Evolutionary conservation across 1,284 basidiomycete genomes (phyloP).

Genomic region (Fistulina hepatica): DNA sequence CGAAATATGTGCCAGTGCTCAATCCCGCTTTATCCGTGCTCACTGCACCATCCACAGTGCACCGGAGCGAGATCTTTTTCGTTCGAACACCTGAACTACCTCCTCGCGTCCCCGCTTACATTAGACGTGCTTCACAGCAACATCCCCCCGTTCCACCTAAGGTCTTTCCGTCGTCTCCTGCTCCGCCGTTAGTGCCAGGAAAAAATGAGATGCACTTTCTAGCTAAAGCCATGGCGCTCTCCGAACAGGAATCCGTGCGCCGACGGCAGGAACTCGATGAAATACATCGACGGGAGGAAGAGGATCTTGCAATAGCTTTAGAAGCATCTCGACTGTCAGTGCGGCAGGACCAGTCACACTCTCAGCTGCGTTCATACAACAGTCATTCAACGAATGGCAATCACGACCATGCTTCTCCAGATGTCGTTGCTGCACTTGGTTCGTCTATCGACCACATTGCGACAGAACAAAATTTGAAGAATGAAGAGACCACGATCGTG

Average conservation of each 20-base stretch:
- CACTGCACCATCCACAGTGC: too few species aligned
- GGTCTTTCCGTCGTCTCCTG: too few species aligned
- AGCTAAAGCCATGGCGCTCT: slow-evolving; percentile 44
- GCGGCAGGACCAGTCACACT: slow-evolving; percentile 12
- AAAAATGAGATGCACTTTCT: too few species aligned
- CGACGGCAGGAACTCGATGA: slow-evolving; percentile 24
- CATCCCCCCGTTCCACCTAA: too few species aligned
- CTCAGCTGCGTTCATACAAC: slow-evolving; percentile 12
- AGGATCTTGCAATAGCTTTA: slow-evolving; percentile 52
- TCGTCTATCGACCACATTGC: background rate
- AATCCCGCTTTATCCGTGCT: too few species aligned
- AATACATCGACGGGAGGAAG: slow-evolving; percentile 38
- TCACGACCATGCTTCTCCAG: background rate
- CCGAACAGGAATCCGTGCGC: slow-evolving; percentile 34
- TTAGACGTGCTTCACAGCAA: too few species aligned
- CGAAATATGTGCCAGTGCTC: too few species aligned
- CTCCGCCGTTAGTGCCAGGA: too few species aligned
- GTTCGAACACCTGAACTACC: too few species aligned
- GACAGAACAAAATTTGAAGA: slow-evolving; percentile 4
- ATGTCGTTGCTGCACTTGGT: background rate
- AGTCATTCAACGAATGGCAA: background rate
- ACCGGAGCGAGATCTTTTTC: too few species aligned
- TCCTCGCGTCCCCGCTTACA: too few species aligned
- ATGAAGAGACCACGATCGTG: background rate
- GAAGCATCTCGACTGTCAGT: slow-evolving; percentile 40